Evolutionary conservation across 371 early-diverging fungal genomes (phyloP), one percentile per base, ranked within the genome.

Genomic region (Mortierella sp.): DNA sequence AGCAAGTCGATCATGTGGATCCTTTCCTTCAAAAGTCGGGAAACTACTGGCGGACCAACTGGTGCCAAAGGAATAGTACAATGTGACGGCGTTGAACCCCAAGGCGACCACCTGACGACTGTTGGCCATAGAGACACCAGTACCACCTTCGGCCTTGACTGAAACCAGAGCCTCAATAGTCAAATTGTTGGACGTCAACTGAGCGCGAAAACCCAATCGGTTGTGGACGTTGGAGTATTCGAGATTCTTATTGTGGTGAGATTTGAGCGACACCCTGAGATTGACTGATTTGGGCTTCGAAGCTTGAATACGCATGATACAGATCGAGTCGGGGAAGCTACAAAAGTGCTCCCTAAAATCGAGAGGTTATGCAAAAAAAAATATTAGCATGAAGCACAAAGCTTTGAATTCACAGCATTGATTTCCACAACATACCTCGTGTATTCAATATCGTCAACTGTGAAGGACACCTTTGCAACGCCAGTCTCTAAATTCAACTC

Each of bases 161-260:
- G 76, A 60, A 11, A 76, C 76, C 62, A 45, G 62, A 16, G 67
- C 70, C 20, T 75, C 83, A 30, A 73, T 66, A 3, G 76, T 76
- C 73, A 81, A 39, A 62, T 81, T 76, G 68, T 81, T 81, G 62
- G 83, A 75, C 1, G 11, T 28, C 52, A 75, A 52, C n/a, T 52
- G 70, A 32, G 72, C 51, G 24, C 70, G 76, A 39, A 81, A 39
- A 11, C 73, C 73, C 0, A 81, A 75, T 45, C 73, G 65, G 58
- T 81, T 81, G 45, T 81, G 83, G 57, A 81, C 37, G 26, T 81
- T 81, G 30, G 70, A 62, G 37, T 68, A 81, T 45, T 81, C 73
- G 14, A 60, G 45, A 12, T 43, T 54, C 1, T 66, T 30, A 4
- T 47, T 49, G 20, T 81, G 73, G 9, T 60, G 40, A 6, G 83